Base-by-base conservation (phyloP, 129 eudicot genomes). In the Chrysanthemum lavandulifolium region DNA sequence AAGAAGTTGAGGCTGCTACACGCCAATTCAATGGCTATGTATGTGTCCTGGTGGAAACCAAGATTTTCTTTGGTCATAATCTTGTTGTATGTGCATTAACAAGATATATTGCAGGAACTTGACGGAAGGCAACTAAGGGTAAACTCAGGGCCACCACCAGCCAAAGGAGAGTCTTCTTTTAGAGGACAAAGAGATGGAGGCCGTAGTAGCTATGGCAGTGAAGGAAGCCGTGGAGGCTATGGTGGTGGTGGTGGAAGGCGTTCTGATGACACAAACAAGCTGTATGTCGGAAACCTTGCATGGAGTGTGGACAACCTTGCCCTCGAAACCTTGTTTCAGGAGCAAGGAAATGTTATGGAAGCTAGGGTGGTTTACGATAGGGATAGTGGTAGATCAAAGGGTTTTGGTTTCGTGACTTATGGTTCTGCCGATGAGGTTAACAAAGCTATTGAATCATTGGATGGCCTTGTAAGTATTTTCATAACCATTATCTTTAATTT, bases 291-390 rank as follows among this genome's bases (percentile, higher is more conserved):
- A 69, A 91, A 91, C 70, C 92, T 91, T 56, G 61, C 96, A 31
- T 91, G 97, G 97, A 82, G 87, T 48, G 92, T 91, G 48, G 96
- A 88, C 70, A 82, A 88, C 77, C 71, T 79, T 27, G 83, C 97
- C 0, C 97, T 91, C 48, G 89, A 86, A 65, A 79, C 76, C 61
- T 71, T 88, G 79, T 91, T 91, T 72, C 81, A 87, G 48, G 96
- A 88, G 58, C 90, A 85, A 72, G 97, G 97, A 57, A 79, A 81
- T 54, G 97, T 91, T 56, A 31, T 70, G 86, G 97, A 91, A 31
- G 96, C 96, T 49, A 86, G 76, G 79, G 97, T 91, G 2, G 89
- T 91, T 36, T 88, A 86, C 40, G 97, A 91, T 84, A 88, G 96
- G 74, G 90, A 91, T 10, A 88, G 92, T 72, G 96, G 97, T 53